Evolutionary conservation across 169 alveolate genomes (phyloP).

Genomic region (Eimeria acervulina): DNA sequence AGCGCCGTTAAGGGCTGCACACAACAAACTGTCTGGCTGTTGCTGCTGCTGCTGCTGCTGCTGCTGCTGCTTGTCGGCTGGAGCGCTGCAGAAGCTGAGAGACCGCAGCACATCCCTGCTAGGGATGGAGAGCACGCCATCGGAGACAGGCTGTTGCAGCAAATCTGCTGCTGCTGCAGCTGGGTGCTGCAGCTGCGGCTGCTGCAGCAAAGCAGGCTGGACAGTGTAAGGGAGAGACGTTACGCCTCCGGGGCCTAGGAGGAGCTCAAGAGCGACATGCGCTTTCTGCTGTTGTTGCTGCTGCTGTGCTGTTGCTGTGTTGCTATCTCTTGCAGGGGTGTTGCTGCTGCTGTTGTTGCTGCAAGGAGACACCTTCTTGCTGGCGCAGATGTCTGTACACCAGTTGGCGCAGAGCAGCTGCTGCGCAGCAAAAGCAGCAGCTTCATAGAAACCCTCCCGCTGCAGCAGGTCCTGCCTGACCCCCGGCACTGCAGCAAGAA

Average conservation of each 20-base stretch:
- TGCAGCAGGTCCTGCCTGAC: conserved; percentile 29
- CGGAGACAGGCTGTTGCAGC: conserved; percentile 50
- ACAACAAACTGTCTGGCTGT: conserved; percentile 11
- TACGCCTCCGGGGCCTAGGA: conserved; percentile 67
- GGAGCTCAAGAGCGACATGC: conserved; percentile 24
- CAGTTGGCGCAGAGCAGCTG: conserved; percentile 57
- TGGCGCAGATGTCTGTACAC: conserved; percentile 60
- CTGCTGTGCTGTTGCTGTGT: not conserved
- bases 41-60: conserved; percentile 57
- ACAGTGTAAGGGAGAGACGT: conserved; percentile 32
- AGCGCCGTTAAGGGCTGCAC: conserved; percentile 41
- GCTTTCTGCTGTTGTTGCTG: conserved; percentile 53
- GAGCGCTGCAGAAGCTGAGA: not conserved
- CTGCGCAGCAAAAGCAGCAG: conserved; percentile 64
- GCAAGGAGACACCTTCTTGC: conserved; percentile 44
- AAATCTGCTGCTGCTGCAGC: conserved; percentile 24
- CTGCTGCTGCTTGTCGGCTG: not conserved
- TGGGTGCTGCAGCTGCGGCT: conserved; percentile 57
- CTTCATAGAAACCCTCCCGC: conserved; percentile 41
- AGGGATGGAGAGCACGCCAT: conserved; percentile 42
- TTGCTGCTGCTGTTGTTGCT: not conserved
- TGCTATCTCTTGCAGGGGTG: too few species aligned
- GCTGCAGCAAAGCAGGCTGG: conserved; percentile 51
- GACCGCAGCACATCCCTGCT: conserved; percentile 61
- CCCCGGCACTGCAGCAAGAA: conserved; percentile 41